Evolutionary conservation across 805 yeast species (phyloP).

Genomic region (Maudiozyma barnettii): DNA sequence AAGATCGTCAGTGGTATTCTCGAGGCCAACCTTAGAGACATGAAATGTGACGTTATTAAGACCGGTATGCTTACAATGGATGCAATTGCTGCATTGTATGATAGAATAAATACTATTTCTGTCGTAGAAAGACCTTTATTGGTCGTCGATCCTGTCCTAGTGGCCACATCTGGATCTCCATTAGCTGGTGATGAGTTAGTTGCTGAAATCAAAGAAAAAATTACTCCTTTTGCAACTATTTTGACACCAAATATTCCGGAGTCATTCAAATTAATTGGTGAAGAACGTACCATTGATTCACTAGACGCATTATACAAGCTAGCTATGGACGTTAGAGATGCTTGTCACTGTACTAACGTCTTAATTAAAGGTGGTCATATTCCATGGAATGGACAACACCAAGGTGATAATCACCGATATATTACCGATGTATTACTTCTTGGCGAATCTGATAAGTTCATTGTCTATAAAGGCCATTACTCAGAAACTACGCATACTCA

Average conservation of each 20-base stretch:
- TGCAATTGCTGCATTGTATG: conserved; percentile 40
- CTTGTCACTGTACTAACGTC: conserved; percentile 41
- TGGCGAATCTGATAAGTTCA: conserved; percentile 28
- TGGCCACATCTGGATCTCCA: conserved; percentile 65
- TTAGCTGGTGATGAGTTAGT: conserved; percentile 36
- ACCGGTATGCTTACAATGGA: conserved; percentile 66
- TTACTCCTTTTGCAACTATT: conserved; percentile 47
- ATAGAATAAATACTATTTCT: conserved; percentile 28
- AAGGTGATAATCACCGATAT: conserved; percentile 17
- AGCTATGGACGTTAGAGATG: conserved; percentile 33
- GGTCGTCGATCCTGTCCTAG: conserved; percentile 77
- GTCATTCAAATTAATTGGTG: conserved; percentile 37
- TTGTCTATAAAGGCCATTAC: conserved; percentile 39
- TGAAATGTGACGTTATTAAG: conserved; percentile 57
- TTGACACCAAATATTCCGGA: conserved; percentile 73
- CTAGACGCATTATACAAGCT: conserved; percentile 34
- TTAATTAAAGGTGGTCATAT: conserved; percentile 77
- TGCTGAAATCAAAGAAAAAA: conserved; percentile 35
- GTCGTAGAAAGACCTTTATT: conserved; percentile 31
- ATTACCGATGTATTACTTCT: conserved; percentile 49
- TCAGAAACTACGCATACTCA: conserved; percentile 52
- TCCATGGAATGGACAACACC: conserved; percentile 31
- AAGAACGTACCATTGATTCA: conserved; percentile 21
- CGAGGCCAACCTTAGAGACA: conserved; percentile 48
- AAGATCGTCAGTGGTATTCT: conserved; percentile 40